Evolutionary conservation across 2,329 filamentous ascomycete genomes (phyloP).

Genomic region (Saccharata proteae): DNA sequence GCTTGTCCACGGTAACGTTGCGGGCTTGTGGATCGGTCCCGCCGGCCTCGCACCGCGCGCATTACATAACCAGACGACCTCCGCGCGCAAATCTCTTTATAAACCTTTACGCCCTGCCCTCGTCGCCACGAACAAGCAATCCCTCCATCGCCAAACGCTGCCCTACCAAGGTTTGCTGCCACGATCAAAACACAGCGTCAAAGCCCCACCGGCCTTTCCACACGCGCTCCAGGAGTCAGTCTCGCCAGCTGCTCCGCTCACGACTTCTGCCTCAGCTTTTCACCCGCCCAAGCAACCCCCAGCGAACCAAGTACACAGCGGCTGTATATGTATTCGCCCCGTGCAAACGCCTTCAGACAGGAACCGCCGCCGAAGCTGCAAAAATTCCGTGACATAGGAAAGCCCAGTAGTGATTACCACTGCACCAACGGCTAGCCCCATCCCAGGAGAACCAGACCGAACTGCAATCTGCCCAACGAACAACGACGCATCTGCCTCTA

Average conservation of each 20-base stretch:
- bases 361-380: conserved; percentile 90
- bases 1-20: no score
- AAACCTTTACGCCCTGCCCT: no score
- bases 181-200: no score
- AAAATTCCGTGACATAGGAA: conserved; percentile 91
- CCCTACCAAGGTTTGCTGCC: no score
- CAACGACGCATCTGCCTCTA: conserved; percentile 23
- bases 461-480: conserved; percentile 18
- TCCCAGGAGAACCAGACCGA: conserved; percentile 20
- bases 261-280: conserved; percentile 1
- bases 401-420: conserved; percentile 81
- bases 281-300: conserved; percentile 7
- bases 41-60: no score
- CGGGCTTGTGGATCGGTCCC: no score
- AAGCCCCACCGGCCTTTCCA: no score
- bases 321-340: conserved; percentile 99
- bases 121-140: no score
- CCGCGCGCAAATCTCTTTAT: no score
- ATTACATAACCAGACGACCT: no score
- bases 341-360: conserved; percentile 88
- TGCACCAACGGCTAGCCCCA: conserved; percentile 80
- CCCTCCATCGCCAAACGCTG: no score
- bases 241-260: conserved; percentile 7
- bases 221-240: conserved; percentile 8
- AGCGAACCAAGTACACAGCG: conserved; percentile 17